A percentile compares a stretch with the other conserved stretches of the same genome.
Evolutionary conservation across 352 stramenopile species (phyloP).

Genomic region (Phytophthora idaei): DNA sequence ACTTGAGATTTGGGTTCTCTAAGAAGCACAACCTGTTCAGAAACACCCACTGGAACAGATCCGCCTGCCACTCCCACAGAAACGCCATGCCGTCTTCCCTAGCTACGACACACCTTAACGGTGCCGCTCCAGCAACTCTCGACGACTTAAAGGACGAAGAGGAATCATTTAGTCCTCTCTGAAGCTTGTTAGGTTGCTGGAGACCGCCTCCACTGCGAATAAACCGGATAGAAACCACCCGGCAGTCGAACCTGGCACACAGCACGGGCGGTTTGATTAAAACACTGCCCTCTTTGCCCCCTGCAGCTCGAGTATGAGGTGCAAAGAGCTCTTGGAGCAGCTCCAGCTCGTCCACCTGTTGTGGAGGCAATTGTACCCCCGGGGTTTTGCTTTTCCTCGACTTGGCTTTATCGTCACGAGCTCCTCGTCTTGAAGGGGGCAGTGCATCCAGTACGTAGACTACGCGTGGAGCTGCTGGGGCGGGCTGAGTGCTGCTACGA

Average conservation of each 20-base stretch:
- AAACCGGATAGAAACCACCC: conserved; percentile 70
- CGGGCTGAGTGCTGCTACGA: conserved; percentile 17
- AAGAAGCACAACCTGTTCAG: conserved; percentile 84
- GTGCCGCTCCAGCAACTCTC: conserved; percentile 15
- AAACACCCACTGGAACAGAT: conserved; percentile 84
- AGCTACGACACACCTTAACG: conserved; percentile 75
- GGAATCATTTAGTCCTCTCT: conserved; percentile 19
- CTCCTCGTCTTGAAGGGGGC: conserved; percentile 37
- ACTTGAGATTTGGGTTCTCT: conserved; percentile 84
- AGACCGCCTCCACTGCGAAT: conserved; percentile 31
- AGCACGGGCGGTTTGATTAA: conserved; percentile 73
- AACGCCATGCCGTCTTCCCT: conserved; percentile 81
- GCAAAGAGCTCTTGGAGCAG: conserved; percentile 78
- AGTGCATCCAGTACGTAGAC: conserved; percentile 82
- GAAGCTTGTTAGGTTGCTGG: not conserved
- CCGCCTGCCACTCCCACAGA: conserved; percentile 84
- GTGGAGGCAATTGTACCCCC: conserved; percentile 28
- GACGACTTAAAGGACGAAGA: conserved; percentile 17
- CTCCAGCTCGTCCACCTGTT: conserved; percentile 70
- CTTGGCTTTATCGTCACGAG: conserved; percentile 13
- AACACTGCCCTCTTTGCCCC: conserved; percentile 67
- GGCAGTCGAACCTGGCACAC: conserved; percentile 76
- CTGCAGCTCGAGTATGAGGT: conserved; percentile 33
- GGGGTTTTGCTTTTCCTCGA: conserved; percentile 37
- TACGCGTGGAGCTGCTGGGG: conserved; percentile 38